Evolutionary conservation across 495 filamentous ascomycete species (phyloP), one percentile per base, ranked within the genome.

Genomic region (Platismatia glauca): DNA sequence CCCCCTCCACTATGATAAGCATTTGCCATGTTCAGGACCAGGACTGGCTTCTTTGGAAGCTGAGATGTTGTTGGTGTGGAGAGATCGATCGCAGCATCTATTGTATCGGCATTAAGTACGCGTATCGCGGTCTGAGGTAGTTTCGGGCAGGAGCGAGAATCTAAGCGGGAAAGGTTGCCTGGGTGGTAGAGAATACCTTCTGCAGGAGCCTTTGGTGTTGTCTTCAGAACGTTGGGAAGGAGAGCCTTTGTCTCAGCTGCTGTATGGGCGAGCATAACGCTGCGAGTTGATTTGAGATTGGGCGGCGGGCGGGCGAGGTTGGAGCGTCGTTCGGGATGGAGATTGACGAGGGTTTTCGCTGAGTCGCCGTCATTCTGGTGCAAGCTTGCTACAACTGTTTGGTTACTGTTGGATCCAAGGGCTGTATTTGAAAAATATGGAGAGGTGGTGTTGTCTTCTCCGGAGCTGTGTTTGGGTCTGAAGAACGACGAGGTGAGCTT

Each of bases 101-200:
- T 80, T 2, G 89, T 93, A 56, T 87, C 85, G 18, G 88, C 86
- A 68, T 91, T 89, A 18, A 94, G 73, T 76, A 86, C 80, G 52
- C 69, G 67, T 50, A 80, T 69, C 8, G 59, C 46, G 6, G 77
- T 69, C 4, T 24, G 59, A 18, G 71, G 57, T 24, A 71, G 63
- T 3, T 38, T 57, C 1, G 72, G 75, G 57, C 59, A 71, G 20
- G 62, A 66, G 18, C 41, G 59, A 2, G 62, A 27, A 12, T 67
- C 46, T 22, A 76, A 60, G 7, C 50, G 59, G 15, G 59, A 58
- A 18, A 65, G 66, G 39, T 44, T 67, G 34, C 46, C 33, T 12
- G 60, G 57, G 2, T 65, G 34, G 55, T 66, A 66, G 33, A 66
- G 64, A n/a, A 68, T 55, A 24, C 71, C 72, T 20, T 34, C 64